Conservation (phyloP, 169 alveolate species). For the Eimeria sp. region DNA sequence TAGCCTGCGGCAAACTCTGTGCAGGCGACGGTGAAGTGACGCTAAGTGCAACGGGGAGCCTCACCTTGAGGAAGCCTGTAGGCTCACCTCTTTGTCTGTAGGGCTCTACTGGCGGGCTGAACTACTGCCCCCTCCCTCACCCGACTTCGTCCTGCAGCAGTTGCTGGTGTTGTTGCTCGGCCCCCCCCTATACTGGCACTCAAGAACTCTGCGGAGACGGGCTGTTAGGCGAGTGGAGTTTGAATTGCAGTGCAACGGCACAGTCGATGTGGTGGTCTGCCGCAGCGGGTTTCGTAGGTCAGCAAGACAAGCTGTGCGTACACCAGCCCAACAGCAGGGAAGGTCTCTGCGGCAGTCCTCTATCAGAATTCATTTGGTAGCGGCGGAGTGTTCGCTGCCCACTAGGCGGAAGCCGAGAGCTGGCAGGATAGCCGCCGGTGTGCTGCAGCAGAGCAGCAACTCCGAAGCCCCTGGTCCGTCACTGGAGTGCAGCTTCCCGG, state of each 20-base stretch:
- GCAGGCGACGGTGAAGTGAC: slow-evolving; percentile 12
- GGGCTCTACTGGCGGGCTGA: neutral
- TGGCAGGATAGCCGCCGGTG: neutral
- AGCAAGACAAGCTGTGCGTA: neutral
- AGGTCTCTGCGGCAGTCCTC: neutral
- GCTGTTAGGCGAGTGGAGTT: neutral
- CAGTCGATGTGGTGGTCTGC: neutral
- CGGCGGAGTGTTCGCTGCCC: neutral
- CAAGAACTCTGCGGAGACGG: neutral
- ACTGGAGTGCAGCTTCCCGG: neutral
- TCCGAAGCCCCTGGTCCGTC: neutral
- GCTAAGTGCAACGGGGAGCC: slow-evolving; percentile 9
- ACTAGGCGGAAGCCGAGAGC: neutral
- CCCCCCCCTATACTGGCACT: neutral
- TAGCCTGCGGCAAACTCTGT: neutral
- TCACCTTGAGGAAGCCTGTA: neutral
- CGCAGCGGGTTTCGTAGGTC: neutral
- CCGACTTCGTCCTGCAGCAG: neutral
- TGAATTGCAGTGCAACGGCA: neutral
- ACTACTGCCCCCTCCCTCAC: neutral
- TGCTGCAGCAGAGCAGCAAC: neutral
- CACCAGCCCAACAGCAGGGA: neutral
- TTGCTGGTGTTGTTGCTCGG: neutral
- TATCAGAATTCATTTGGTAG: neutral
- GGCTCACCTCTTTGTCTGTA: neutral